Percentiles rank a stretch among this genome's conserved stretches.
These are phyloP conservation scores for Salix udensis DNA, from an alignment of 345 rosid genomes.

Conservation along the genomic window DNA sequence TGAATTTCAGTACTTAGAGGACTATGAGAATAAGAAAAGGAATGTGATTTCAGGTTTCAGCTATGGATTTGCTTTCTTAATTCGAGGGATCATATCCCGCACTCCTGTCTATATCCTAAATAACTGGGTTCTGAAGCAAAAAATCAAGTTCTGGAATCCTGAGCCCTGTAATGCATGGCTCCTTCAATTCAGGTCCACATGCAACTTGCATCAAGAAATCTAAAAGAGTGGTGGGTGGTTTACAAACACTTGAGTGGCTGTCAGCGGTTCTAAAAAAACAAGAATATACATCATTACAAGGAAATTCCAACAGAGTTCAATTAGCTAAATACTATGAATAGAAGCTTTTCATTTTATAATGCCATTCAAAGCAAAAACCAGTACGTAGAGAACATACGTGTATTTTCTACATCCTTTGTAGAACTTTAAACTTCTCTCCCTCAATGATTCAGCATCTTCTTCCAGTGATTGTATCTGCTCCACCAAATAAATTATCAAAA, in stretches of 20 bases:
- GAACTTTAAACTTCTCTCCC: slow-evolving; percentile 93
- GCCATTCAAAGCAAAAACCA: not conserved
- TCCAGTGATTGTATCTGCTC: slow-evolving; percentile 85
- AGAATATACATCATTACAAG: not conserved
- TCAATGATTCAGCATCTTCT: slow-evolving; percentile 74
- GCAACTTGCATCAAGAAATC: not conserved
- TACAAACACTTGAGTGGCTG: not conserved
- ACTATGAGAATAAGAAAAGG: not conserved
- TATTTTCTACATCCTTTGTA: slow-evolving; percentile 96
- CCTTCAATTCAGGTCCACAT: not conserved
- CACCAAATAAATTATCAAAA: slow-evolving; percentile 18
- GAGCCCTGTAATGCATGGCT: not conserved
- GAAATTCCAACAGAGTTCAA: not conserved
- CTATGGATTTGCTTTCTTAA: not conserved
- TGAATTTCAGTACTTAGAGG: not conserved
- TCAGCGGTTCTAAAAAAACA: not conserved
- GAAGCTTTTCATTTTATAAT: not conserved
- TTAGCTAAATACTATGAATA: not conserved
- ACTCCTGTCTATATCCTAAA: not conserved
- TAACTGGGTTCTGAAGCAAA: not conserved
- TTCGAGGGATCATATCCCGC: not conserved
- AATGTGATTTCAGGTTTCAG: not conserved
- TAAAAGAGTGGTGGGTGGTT: not conserved
- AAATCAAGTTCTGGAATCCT: not conserved
- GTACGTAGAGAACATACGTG: slow-evolving; percentile 52